Percentiles rank a stretch among this genome's conserved stretches.
Evolutionary conservation across 257 asterid species (phyloP).

Genomic region (Gynochthodes officinalis): DNA sequence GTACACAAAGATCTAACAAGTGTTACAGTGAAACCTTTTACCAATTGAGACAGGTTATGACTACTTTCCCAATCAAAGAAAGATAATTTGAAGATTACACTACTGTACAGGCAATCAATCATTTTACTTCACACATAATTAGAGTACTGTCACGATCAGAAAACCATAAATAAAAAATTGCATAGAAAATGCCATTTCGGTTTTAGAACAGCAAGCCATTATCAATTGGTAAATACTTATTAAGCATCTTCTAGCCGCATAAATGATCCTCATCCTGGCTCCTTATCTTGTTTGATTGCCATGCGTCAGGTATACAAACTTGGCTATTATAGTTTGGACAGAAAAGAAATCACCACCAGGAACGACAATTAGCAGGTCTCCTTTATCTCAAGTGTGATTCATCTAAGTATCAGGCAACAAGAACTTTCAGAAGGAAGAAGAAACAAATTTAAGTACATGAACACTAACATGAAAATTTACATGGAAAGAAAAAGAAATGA

Average conservation of each 20-base stretch:
- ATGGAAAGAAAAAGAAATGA: constrained; percentile 3
- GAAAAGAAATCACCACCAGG: not conserved
- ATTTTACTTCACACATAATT: not conserved
- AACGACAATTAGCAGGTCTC: not conserved
- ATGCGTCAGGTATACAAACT: not conserved
- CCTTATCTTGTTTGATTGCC: too few relatives aligned
- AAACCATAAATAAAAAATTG: not conserved
- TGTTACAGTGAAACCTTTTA: not conserved
- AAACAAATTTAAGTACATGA: not conserved
- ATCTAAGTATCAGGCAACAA: not conserved
- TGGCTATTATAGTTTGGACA: not conserved
- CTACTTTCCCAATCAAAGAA: not conserved
- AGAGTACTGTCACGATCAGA: not conserved
- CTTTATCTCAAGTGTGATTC: not conserved
- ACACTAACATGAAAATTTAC: not conserved
- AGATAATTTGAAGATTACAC: not conserved
- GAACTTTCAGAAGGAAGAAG: not conserved
- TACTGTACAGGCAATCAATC: not conserved
- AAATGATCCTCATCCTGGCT: too few relatives aligned
- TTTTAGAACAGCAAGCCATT: not conserved
- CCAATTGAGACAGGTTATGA: not conserved
- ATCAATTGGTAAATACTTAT: not conserved
- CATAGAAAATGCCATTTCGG: not conserved
- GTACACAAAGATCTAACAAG: not conserved
- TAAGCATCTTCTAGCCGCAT: too few relatives aligned